Conservation (phyloP, 2,329 filamentous ascomycete species). For the Teratosphaeria zuluensis region DNA sequence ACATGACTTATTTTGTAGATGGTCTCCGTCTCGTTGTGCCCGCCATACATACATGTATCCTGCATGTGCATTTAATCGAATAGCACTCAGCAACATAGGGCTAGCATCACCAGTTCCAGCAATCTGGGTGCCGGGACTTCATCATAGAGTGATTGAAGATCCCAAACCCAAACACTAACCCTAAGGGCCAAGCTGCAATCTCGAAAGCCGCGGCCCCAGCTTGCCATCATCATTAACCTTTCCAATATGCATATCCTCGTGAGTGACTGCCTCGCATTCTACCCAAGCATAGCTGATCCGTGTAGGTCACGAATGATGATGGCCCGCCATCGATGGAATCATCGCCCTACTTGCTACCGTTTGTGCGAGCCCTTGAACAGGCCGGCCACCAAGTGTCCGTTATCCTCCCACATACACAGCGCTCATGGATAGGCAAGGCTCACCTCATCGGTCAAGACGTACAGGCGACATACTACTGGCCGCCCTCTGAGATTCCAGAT, state of each 20-base stretch:
- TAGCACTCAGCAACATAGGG: no score
- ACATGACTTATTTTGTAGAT: no score
- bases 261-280: not conserved
- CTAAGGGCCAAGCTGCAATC: not conserved
- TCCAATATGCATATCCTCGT: constrained; percentile 2
- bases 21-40: no score
- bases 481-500: constrained; percentile 23
- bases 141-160: not conserved
- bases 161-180: not conserved
- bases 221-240: not conserved
- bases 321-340: constrained; percentile 41
- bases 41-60: no score
- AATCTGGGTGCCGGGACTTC: not conserved
- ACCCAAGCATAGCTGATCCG: not conserved
- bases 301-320: constrained; percentile 42
- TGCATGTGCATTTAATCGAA: no score
- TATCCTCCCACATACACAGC: constrained; percentile 79
- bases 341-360: constrained; percentile 41
- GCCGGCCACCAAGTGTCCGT: constrained; percentile 85
- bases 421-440: constrained; percentile 97
- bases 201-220: not conserved
- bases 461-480: constrained; percentile 57
- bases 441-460: constrained; percentile 78
- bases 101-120: not conserved
- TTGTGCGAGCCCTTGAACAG: constrained; percentile 38